These are phyloP conservation scores for Candida nitratophila DNA, from an alignment of 805 yeast genomes.

Conservation along the genomic window DNA sequence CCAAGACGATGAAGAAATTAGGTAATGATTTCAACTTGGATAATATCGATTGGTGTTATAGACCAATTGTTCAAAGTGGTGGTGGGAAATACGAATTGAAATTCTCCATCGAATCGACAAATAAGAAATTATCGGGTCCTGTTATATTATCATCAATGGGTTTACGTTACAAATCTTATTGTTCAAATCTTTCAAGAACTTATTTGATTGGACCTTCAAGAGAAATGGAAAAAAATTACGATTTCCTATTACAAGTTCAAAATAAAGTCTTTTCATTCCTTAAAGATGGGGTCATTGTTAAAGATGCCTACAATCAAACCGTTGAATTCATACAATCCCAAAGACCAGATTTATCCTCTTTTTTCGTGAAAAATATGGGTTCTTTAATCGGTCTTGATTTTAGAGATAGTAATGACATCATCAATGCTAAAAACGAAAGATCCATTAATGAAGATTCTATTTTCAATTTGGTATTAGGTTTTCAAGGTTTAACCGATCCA, in stretches of 20 bases:
- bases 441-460: conserved; percentile 64
- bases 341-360: conserved; percentile 55
- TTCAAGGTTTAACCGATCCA: conserved; percentile 49
- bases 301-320: conserved; percentile 59
- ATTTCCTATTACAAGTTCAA: conserved; percentile 65
- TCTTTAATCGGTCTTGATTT: conserved; percentile 87
- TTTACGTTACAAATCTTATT: conserved; percentile 79
- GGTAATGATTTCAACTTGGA: conserved; percentile 69
- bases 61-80: conserved; percentile 87
- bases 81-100: conserved; percentile 77
- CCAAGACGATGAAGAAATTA: conserved; percentile 43
- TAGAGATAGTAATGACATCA: conserved; percentile 68
- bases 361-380: conserved; percentile 76
- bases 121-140: conserved; percentile 61
- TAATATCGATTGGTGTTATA: conserved; percentile 86
- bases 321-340: conserved; percentile 51
- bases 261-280: conserved; percentile 50
- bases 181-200: conserved; percentile 83
- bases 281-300: conserved; percentile 64
- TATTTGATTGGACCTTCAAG: conserved; percentile 84
- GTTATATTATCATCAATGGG: conserved; percentile 82
- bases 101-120: conserved; percentile 74
- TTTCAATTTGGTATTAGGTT: conserved; percentile 71
- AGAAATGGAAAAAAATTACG: conserved; percentile 73
- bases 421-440: conserved; percentile 69